phyloP scores from a whole-genome alignment of 2,329 filamentous ascomycete genomes.

The Fusarium sp. region DNA sequence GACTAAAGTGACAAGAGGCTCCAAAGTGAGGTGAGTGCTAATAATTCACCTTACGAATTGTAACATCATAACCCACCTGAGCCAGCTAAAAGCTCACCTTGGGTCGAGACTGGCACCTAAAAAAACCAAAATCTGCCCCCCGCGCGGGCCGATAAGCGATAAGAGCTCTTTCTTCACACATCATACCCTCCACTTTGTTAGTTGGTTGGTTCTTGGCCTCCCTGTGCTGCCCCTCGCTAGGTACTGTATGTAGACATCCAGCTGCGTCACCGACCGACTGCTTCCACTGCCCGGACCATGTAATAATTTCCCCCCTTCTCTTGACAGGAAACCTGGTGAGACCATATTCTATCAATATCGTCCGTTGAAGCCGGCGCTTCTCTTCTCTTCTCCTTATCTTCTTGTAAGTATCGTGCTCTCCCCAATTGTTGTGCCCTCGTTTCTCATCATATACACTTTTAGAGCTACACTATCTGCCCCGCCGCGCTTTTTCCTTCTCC shows the following conservation, averaged over 20 bases:
- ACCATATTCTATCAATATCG: constrained; percentile 41
- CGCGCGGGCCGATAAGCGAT: constrained; percentile 45
- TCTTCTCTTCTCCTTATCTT: constrained; percentile 24
- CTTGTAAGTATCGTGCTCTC: constrained; percentile 22
- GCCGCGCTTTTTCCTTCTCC: constrained; percentile 43
- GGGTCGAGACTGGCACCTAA: background rate
- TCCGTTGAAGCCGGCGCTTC: constrained; percentile 27
- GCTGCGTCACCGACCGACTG: constrained; percentile 40
- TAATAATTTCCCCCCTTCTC: constrained; percentile 42
- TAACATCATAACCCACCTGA: constrained; percentile 27
- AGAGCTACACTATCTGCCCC: constrained; percentile 46
- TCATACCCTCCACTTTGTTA: constrained; percentile 31
- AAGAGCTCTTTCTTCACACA: constrained; percentile 39
- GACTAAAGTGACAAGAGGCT: constrained; percentile 21
- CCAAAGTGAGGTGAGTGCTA: constrained; percentile 32
- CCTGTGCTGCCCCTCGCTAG: constrained; percentile 22
- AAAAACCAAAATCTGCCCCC: constrained; percentile 22
- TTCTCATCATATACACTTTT: constrained; percentile 43
- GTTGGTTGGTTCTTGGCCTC: constrained; percentile 19
- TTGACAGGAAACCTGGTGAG: constrained; percentile 31
- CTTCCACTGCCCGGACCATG: constrained; percentile 28
- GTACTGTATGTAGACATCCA: constrained; percentile 13
- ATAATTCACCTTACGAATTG: constrained; percentile 35
- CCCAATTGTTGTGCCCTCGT: constrained; percentile 12
- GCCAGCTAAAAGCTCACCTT: constrained; percentile 30